phyloP scores from a whole-genome alignment of 345 rosid genomes.

The Gossypium thurberi region DNA sequence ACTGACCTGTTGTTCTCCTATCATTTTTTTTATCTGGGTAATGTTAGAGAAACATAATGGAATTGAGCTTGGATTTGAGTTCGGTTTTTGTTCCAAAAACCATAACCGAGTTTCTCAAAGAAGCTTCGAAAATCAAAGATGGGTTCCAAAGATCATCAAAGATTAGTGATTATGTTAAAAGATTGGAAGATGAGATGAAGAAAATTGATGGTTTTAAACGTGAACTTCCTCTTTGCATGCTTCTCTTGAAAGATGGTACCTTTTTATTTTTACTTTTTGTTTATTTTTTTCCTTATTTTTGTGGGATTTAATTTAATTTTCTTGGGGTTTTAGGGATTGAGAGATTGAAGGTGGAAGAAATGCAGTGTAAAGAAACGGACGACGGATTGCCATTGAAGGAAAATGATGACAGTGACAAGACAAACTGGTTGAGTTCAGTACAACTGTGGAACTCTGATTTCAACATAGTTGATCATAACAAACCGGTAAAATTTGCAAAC shows the following conservation, averaged over 20 bases:
- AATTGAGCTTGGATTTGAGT: slow-evolving; percentile 38
- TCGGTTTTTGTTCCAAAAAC: background rate
- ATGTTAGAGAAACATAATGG: slow-evolving; percentile 12
- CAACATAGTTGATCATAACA: background rate
- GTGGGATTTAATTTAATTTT: background rate
- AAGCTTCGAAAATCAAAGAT: background rate
- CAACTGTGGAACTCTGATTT: background rate
- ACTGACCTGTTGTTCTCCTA: slow-evolving; percentile 9
- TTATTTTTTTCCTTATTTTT: background rate
- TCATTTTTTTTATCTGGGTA: slow-evolving; percentile 23
- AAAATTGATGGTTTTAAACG: background rate
- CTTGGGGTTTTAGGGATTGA: background rate
- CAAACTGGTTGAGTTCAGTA: background rate
- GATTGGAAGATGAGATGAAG: background rate
- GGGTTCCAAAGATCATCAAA: background rate
- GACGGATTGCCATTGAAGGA: background rate
- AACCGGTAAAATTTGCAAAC: background rate
- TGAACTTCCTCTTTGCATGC: background rate
- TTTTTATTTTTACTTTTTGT: background rate
- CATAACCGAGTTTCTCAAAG: background rate
- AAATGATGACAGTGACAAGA: background rate
- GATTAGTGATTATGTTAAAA: background rate
- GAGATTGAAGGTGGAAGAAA: background rate
- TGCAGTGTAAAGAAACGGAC: background rate
- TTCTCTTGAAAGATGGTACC: background rate